phyloP scores from a whole-genome alignment of 2,329 filamentous ascomycete genomes.

The Ceratocystis cubensis region DNA sequence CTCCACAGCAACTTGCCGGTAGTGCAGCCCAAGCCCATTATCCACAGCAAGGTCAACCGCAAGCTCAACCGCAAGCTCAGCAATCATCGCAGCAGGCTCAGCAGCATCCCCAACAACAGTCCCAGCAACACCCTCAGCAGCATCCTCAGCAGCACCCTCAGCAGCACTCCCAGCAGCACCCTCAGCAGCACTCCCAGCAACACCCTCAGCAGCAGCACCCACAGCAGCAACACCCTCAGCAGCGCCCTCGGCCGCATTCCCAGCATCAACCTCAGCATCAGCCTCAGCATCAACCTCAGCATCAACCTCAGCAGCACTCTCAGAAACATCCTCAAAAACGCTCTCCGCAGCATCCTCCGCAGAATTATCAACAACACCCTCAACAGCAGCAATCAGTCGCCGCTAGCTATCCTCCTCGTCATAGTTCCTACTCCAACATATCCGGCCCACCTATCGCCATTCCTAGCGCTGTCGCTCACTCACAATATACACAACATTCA shows the following conservation, averaged over 20 bases:
- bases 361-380: conserved; percentile 30
- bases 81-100: conserved; percentile 28
- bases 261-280: conserved; percentile 27
- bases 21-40: background rate
- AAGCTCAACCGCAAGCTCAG: conserved; percentile 25
- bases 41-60: conserved; percentile 21
- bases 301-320: conserved; percentile 28
- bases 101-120: conserved; percentile 24
- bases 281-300: conserved; percentile 24
- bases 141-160: conserved; percentile 29
- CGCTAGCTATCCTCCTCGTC: conserved; percentile 30
- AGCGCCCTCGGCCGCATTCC: conserved; percentile 24
- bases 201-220: conserved; percentile 24
- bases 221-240: no score
- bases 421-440: conserved; percentile 30
- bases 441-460: conserved; percentile 40
- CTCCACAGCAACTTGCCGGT: background rate
- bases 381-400: conserved; percentile 33
- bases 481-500: conserved; percentile 21
- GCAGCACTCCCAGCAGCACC: conserved; percentile 26
- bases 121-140: conserved; percentile 22
- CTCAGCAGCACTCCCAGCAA: conserved; percentile 25
- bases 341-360: conserved; percentile 23
- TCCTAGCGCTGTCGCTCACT: conserved; percentile 29
- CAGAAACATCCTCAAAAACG: conserved; percentile 21